These are phyloP conservation scores for Corynespora cassiicola DNA, from an alignment of 2,329 filamentous ascomycete genomes.

Conservation along the genomic window DNA sequence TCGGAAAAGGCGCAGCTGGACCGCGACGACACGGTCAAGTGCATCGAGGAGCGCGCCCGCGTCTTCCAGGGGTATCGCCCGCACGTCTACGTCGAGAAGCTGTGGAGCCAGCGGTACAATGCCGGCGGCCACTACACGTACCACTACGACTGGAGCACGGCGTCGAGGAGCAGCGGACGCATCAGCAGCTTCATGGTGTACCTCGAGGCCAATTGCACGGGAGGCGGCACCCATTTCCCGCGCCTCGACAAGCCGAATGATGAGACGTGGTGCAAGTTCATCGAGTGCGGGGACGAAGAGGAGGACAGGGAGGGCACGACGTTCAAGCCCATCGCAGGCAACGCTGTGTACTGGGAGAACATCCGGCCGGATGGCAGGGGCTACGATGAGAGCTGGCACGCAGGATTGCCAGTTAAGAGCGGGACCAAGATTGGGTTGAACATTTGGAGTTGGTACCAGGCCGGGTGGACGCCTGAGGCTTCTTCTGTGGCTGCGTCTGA, in stretches of 20 bases:
- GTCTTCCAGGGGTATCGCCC: conserved; percentile 66
- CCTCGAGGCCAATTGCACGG: conserved; percentile 56
- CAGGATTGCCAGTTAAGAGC: conserved; percentile 62
- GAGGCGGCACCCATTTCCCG: conserved; percentile 68
- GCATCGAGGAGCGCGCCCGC: conserved; percentile 64
- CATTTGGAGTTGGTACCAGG: conserved; percentile 69
- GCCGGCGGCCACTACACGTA: conserved; percentile 63
- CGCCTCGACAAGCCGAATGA: conserved; percentile 53
- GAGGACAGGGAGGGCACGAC: conserved; percentile 55
- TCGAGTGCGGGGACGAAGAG: conserved; percentile 55
- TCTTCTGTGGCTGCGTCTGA: too few relatives aligned
- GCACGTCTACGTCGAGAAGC: conserved; percentile 64
- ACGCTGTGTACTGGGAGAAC: conserved; percentile 70
- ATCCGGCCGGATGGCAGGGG: conserved; percentile 61
- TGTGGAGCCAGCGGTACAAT: conserved; percentile 68
- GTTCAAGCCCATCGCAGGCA: conserved; percentile 64
- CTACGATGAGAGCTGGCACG: conserved; percentile 67
- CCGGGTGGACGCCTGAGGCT: conserved; percentile 22
- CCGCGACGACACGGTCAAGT: conserved; percentile 57
- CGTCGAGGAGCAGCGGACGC: conserved; percentile 47
- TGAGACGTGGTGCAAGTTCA: conserved; percentile 62
- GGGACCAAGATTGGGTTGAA: conserved; percentile 68
- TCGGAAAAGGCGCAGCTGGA: conserved; percentile 57
- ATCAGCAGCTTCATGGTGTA: conserved; percentile 70
- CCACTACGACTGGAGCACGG: conserved; percentile 61